Conservation (phyloP, 1,284 basidiomycete species). For the Tylopilus sp. region DNA sequence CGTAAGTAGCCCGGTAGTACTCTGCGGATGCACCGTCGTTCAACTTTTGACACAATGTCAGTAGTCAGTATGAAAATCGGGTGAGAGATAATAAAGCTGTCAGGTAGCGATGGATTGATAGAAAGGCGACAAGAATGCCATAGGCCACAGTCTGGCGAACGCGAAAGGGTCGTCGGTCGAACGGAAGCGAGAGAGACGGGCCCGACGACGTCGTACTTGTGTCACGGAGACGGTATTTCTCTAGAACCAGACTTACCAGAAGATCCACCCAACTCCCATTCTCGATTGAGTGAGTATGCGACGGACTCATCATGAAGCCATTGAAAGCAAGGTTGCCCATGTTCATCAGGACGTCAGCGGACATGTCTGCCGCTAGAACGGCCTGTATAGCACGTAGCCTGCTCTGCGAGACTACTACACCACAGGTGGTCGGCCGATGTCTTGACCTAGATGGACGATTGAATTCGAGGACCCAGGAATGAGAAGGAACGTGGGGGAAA, state of each 20-base stretch:
- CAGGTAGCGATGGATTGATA: background rate
- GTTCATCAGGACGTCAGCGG: conserved; percentile 28
- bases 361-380: conserved; percentile 19
- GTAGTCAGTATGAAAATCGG: background rate
- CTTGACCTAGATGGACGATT: conserved; percentile 41
- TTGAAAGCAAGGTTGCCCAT: conserved; percentile 50
- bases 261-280: conserved; percentile 64
- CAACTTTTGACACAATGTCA: conserved; percentile 18
- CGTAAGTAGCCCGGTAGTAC: conserved; percentile 42
- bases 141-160: background rate
- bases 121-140: background rate
- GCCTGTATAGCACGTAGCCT: conserved; percentile 54
- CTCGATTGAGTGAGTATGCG: conserved; percentile 21
- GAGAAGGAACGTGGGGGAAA: conserved; percentile 29
- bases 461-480: conserved; percentile 70
- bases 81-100: background rate
- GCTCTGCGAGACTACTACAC: conserved; percentile 66
- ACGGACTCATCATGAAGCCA: conserved; percentile 24
- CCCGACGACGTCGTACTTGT: background rate
- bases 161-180: background rate
- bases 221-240: background rate
- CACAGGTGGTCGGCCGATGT: conserved; percentile 39
- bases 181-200: background rate
- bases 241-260: conserved; percentile 43
- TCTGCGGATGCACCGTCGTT: conserved; percentile 29